Percentiles rank a stretch among this genome's conserved stretches.
Conservation (phyloP, 495 filamentous ascomycete genomes). For the Penicillium paradoxum region DNA sequence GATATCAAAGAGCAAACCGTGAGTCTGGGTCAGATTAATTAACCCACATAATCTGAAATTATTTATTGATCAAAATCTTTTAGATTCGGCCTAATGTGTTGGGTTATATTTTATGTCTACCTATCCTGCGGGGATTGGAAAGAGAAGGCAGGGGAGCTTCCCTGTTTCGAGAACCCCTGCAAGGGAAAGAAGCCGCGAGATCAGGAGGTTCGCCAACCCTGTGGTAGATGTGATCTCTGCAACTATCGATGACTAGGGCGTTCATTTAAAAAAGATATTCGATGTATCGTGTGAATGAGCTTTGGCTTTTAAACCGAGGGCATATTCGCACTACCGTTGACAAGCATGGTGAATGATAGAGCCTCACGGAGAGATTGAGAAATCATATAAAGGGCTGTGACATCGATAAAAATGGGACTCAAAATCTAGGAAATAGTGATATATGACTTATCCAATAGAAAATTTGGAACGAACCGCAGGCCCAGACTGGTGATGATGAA, state of each 20-base stretch:
- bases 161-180: neutral
- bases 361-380: too few species aligned
- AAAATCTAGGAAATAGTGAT: too few species aligned
- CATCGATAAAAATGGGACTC: too few species aligned
- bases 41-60: neutral
- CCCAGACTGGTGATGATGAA: too few species aligned
- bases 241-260: neutral
- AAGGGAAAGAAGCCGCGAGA: neutral
- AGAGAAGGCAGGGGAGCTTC: neutral
- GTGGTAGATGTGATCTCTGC: neutral
- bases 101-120: neutral
- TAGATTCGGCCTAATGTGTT: neutral
- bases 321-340: too few species aligned
- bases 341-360: too few species aligned
- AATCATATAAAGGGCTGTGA: too few species aligned
- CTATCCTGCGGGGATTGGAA: neutral
- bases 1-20: neutral
- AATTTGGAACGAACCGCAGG: too few species aligned
- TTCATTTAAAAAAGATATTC: too few species aligned
- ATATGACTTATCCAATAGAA: too few species aligned
- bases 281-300: too few species aligned
- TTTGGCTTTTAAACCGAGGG: too few species aligned
- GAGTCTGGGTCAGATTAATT: neutral
- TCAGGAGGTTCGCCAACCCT: neutral
- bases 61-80: neutral